Conservation (phyloP, 148 eudicot species). For the Beta vulgaris region DNA sequence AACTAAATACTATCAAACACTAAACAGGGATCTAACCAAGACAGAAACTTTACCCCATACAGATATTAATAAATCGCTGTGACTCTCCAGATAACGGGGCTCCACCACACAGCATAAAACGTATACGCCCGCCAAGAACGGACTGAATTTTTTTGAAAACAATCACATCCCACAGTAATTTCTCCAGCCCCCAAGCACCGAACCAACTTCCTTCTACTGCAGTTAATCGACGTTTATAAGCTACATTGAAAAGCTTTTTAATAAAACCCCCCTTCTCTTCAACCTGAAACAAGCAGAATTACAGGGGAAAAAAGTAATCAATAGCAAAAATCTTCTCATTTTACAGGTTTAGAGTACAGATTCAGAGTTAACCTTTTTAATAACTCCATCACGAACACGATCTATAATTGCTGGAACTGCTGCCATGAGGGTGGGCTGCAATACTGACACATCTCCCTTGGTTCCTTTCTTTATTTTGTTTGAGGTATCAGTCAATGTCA, state of each 20-base stretch:
- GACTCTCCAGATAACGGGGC: slow-evolving; percentile 94
- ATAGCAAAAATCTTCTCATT: not conserved
- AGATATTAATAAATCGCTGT: slow-evolving; percentile 86
- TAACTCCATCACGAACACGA: slow-evolving; percentile 92
- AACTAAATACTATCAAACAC: not conserved
- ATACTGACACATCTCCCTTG: slow-evolving; percentile 74
- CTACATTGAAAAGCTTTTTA: slow-evolving; percentile 66
- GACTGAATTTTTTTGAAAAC: slow-evolving; percentile 68
- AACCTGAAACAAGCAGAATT: slow-evolving; percentile 44
- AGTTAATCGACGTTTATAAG: slow-evolving; percentile 66
- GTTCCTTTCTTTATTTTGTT: slow-evolving; percentile 95
- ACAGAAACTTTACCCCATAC: slow-evolving; percentile 75
- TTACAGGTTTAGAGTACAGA: not conserved
- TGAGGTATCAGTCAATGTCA: slow-evolving; percentile 90
- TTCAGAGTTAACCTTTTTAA: slow-evolving; percentile 57
- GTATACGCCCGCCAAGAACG: slow-evolving; percentile 82
- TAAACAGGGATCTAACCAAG: not conserved
- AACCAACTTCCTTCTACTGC: slow-evolving; percentile 94
- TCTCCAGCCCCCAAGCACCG: slow-evolving; percentile 92
- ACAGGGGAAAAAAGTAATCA: not conserved
- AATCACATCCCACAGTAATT: slow-evolving; percentile 64
- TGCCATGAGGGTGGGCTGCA: slow-evolving; percentile 93
- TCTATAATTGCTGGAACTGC: slow-evolving; percentile 96
- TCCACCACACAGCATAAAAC: slow-evolving; percentile 96
- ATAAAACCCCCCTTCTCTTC: slow-evolving; percentile 73